phyloP scores from a whole-genome alignment of 2,329 filamentous ascomycete genomes.

The Chrysoporthe cubensis region DNA sequence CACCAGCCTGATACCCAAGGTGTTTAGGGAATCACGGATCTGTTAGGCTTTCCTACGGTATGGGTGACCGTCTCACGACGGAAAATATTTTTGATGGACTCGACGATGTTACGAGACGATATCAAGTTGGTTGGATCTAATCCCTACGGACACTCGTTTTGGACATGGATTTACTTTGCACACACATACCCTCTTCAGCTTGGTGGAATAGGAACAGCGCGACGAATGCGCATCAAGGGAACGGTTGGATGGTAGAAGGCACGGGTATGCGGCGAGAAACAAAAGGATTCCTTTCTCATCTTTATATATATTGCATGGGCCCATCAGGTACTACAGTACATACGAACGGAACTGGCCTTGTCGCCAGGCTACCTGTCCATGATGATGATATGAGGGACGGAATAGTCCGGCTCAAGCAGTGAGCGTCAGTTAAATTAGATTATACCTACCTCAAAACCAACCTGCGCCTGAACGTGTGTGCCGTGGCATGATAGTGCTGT shows the following conservation, averaged over 20 bases:
- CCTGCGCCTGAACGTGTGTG: too few species aligned
- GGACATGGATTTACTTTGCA: background rate
- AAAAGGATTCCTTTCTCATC: background rate
- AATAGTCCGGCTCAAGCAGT: background rate
- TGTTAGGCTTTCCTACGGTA: slow-evolving; percentile 10
- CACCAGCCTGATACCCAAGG: slow-evolving; percentile 4
- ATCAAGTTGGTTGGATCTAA: background rate
- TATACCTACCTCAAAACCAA: background rate
- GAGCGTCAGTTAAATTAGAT: background rate
- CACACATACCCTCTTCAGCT: background rate
- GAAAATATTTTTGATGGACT: slow-evolving; percentile 2
- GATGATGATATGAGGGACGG: background rate
- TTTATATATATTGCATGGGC: slow-evolving; percentile 9
- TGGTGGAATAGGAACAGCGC: background rate
- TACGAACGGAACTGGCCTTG: background rate
- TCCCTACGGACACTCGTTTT: background rate
- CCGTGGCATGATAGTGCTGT: too few species aligned
- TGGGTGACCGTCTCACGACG: background rate
- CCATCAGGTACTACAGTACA: background rate
- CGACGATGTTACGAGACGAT: slow-evolving; percentile 16
- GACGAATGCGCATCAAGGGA: background rate
- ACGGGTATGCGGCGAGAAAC: background rate
- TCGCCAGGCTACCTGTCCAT: background rate
- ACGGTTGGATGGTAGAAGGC: background rate
- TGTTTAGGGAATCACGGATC: background rate